These are phyloP conservation scores for Dothideomycetidae sp. DNA, from an alignment of 2,329 filamentous ascomycete species.

Conservation along the genomic window DNA sequence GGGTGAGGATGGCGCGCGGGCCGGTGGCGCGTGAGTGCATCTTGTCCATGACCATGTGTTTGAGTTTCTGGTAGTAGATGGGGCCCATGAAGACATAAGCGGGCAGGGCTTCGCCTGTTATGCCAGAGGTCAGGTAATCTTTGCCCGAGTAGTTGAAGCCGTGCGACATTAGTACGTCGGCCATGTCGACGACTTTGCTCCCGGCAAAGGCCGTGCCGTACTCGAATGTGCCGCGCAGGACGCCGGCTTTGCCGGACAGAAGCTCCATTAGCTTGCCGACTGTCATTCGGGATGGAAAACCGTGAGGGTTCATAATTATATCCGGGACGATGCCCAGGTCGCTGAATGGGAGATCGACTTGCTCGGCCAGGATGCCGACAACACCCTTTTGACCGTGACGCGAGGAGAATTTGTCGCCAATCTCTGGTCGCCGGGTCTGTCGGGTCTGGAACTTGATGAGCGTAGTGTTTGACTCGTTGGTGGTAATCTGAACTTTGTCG, in stretches of 20 bases:
- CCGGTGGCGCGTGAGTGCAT: conserved; percentile 94
- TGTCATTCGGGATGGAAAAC: conserved; percentile 99
- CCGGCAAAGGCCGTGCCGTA: conserved; percentile 82
- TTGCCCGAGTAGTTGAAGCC: conserved; percentile 97
- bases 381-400: conserved; percentile 98
- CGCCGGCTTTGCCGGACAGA: conserved; percentile 82
- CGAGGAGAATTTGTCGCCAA: conserved; percentile 97
- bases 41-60: conserved; percentile 99
- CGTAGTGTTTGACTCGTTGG: conserved; percentile 71
- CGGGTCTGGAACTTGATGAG: conserved; percentile 89
- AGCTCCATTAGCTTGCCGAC: conserved; percentile 96
- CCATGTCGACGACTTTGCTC: conserved; percentile 80
- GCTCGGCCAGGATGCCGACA: conserved; percentile 88
- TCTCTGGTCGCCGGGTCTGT: conserved; percentile 87
- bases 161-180: conserved; percentile 62
- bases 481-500: conserved; percentile 89
- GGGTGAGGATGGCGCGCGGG: conserved; percentile 78
- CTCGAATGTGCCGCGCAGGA: conserved; percentile 69
- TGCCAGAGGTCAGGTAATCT: conserved; percentile 87
- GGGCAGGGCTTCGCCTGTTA: conserved; percentile 84
- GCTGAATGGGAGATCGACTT: conserved; percentile 93
- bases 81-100: conserved; percentile 97
- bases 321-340: conserved; percentile 86
- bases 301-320: conserved; percentile 99
- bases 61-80: conserved; percentile 98